These are phyloP conservation scores for Apostasia ramifera DNA, from an alignment of 106 monocot species.

Conservation along the genomic window DNA sequence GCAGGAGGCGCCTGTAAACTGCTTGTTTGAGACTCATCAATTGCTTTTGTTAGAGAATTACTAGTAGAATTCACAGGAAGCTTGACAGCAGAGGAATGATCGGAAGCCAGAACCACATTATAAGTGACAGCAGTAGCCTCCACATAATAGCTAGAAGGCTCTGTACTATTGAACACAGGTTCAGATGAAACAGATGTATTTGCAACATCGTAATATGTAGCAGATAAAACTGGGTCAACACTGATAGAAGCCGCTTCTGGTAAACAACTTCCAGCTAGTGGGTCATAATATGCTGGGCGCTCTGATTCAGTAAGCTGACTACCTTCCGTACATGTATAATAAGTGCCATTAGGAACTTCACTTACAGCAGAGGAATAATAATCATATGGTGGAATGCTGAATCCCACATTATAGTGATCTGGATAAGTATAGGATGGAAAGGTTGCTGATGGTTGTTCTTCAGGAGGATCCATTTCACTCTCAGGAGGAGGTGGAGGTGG, in stretches of 20 bases:
- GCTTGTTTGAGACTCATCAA: slow-evolving; percentile 8
- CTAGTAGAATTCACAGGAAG: slow-evolving; percentile 5
- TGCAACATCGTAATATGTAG: slow-evolving; percentile 38
- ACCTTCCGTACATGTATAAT: slow-evolving; percentile 36
- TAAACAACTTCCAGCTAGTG: slow-evolving; percentile 22
- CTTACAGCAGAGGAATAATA: slow-evolving; percentile 41
- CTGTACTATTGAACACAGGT: slow-evolving; percentile 17
- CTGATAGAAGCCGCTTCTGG: slow-evolving; percentile 11
- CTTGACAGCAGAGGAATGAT: slow-evolving; percentile 12
- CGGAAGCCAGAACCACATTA: not conserved
- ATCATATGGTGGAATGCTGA: slow-evolving; percentile 36
- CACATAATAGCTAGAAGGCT: slow-evolving; percentile 28
- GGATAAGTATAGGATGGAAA: slow-evolving; percentile 29
- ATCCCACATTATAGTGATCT: slow-evolving; percentile 47
- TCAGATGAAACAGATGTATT: slow-evolving; percentile 19
- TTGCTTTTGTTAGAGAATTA: slow-evolving; percentile 14
- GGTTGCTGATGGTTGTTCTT: slow-evolving; percentile 27
- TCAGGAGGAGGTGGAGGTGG: slow-evolving; percentile 72
- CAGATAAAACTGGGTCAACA: slow-evolving; percentile 21
- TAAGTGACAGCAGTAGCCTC: slow-evolving; percentile 34
- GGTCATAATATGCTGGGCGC: slow-evolving; percentile 31
- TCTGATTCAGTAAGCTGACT: slow-evolving; percentile 35
- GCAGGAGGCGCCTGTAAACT: slow-evolving; percentile 2
- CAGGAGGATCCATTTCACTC: slow-evolving; percentile 26
- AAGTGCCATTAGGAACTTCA: slow-evolving; percentile 29